Evolutionary conservation across 352 stramenopile genomes (phyloP).

Genomic region (Globisporangium rhizosaccharum): DNA sequence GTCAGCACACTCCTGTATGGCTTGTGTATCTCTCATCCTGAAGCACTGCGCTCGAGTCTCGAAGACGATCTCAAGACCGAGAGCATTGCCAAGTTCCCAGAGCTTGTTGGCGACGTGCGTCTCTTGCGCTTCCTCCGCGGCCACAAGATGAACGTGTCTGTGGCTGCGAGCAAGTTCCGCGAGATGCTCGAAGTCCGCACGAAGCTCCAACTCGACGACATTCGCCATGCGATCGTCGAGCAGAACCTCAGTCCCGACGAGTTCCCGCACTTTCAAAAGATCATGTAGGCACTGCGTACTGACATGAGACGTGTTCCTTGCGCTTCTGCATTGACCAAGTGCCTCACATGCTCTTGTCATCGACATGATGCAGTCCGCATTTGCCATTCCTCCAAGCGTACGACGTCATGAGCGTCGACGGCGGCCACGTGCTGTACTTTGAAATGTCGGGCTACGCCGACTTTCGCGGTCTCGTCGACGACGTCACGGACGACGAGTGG

Average conservation of each 20-base stretch:
- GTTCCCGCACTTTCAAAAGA: conserved; percentile 64
- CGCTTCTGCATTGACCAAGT: background rate
- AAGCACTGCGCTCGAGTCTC: conserved; percentile 53
- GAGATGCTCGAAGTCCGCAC: conserved; percentile 61
- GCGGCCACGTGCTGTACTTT: conserved; percentile 56
- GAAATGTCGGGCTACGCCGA: conserved; percentile 69
- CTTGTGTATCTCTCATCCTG: background rate
- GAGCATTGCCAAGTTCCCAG: conserved; percentile 26
- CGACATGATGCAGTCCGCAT: conserved; percentile 21
- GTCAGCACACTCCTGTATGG: too few species aligned
- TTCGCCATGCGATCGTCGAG: conserved; percentile 44
- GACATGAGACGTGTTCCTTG: background rate
- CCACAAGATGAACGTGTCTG: conserved; percentile 66
- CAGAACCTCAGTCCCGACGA: conserved; percentile 46
- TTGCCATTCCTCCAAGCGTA: conserved; percentile 59
- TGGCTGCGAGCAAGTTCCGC: conserved; percentile 54
- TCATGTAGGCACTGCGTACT: conserved; percentile 28
- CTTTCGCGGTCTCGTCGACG: conserved; percentile 44
- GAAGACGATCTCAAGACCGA: conserved; percentile 52
- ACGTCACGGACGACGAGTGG: conserved; percentile 68
- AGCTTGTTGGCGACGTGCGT: conserved; percentile 56
- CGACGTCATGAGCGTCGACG: conserved; percentile 36
- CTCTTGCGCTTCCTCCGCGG: conserved; percentile 67
- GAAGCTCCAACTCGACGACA: conserved; percentile 51
- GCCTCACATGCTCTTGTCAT: background rate